These are phyloP conservation scores for Byssothecium circinans DNA, from an alignment of 2,329 filamentous ascomycete genomes.

Conservation along the genomic window DNA sequence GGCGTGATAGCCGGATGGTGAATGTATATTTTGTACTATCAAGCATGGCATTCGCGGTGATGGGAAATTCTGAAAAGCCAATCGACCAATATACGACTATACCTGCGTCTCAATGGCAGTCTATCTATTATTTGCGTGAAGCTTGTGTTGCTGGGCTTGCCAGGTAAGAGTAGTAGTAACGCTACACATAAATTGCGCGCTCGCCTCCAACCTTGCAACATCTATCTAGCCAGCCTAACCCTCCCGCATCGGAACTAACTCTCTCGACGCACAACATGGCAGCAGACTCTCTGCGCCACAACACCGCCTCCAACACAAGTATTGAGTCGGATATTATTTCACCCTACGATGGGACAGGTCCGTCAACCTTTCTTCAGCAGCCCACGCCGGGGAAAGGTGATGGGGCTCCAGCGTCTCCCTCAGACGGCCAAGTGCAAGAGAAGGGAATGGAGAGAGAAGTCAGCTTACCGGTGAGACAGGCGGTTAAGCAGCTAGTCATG, in stretches of 20 bases:
- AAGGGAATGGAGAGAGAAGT: neutral
- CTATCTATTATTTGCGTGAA: neutral
- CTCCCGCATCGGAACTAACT: constrained; percentile 35
- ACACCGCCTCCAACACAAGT: constrained; percentile 16
- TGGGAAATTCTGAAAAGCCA: constrained; percentile 23
- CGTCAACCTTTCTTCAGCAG: neutral
- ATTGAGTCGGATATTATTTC: constrained; percentile 9
- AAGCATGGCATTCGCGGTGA: constrained; percentile 23
- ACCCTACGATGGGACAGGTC: constrained; percentile 22
- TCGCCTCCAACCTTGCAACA: neutral
- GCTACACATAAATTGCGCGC: neutral
- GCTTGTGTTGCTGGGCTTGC: neutral
- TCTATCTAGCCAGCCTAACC: neutral
- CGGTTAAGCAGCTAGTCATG: constrained; percentile 21
- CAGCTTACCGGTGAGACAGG: constrained; percentile 36
- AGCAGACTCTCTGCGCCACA: constrained; percentile 28
- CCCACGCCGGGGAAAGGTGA: constrained; percentile 12
- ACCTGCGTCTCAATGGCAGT: constrained; percentile 22
- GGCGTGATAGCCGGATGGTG: constrained; percentile 9
- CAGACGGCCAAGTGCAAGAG: neutral
- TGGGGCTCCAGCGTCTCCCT: constrained; percentile 16
- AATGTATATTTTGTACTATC: constrained; percentile 45
- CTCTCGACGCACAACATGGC: constrained; percentile 31
- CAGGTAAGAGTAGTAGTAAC: neutral
- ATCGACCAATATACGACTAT: constrained; percentile 34